Evolutionary conservation across 2,329 filamentous ascomycete genomes (phyloP).

Genomic region (Zopfia rhizophila): DNA sequence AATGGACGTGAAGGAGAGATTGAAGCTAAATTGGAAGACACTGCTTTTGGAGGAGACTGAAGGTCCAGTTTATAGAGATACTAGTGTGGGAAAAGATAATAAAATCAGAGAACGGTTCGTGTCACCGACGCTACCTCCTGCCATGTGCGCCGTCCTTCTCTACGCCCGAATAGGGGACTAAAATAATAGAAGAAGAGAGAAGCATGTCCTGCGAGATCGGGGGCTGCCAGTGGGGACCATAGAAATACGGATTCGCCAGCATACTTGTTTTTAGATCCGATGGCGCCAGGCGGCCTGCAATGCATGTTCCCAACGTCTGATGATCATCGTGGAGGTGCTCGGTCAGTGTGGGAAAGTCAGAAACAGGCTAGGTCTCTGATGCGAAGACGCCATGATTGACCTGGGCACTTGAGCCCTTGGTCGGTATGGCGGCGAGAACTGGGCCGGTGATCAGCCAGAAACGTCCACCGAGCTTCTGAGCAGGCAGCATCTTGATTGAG

Average conservation of each 20-base stretch:
- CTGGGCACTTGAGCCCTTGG: neutral
- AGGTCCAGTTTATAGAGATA: neutral
- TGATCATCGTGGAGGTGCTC: constrained; percentile 25
- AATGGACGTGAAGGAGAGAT: constrained; percentile 1
- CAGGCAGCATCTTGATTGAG: too few relatives aligned
- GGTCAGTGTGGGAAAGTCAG: constrained; percentile 18
- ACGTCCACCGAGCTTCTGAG: too few relatives aligned
- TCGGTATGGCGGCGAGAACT: neutral
- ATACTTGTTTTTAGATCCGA: constrained; percentile 21
- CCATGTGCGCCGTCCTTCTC: constrained; percentile 17
- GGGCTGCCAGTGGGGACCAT: neutral
- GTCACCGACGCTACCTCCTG: constrained; percentile 16
- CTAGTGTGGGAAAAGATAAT: constrained; percentile 13
- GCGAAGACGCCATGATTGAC: constrained; percentile 13
- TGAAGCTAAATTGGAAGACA: neutral
- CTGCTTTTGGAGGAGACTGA: neutral
- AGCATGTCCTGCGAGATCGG: constrained; percentile 8
- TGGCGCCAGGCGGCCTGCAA: constrained; percentile 10
- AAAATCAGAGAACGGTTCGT: constrained; percentile 13
- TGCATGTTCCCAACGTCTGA: constrained; percentile 25
- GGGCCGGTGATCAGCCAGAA: neutral
- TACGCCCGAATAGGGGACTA: constrained; percentile 16
- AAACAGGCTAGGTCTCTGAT: constrained; percentile 25
- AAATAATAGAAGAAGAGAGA: constrained; percentile 10
- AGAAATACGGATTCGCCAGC: constrained; percentile 4